Percentiles rank a stretch among this genome's conserved stretches.
phyloP scores from a whole-genome alignment of 768 basidiomycete genomes.

The Xanthoconium stramineum region DNA sequence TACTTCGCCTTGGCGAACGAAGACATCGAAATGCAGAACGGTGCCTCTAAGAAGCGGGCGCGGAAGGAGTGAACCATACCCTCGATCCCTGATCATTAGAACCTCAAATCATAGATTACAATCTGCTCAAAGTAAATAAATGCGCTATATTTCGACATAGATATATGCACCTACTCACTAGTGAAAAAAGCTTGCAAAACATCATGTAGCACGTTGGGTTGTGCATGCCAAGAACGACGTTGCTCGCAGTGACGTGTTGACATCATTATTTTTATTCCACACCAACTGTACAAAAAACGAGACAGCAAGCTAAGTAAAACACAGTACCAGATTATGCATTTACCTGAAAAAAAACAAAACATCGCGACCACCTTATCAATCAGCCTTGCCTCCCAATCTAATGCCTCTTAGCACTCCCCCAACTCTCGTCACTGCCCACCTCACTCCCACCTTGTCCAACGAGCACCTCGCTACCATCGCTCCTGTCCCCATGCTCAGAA shows the following conservation, averaged over 20 bases:
- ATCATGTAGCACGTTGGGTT: too few species aligned
- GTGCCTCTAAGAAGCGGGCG: slow-evolving; percentile 52
- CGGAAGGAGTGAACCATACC: slow-evolving; percentile 38
- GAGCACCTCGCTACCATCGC: slow-evolving; percentile 21
- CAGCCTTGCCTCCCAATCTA: background rate
- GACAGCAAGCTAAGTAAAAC: background rate
- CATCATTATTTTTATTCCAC: background rate
- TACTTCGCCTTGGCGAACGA: slow-evolving; percentile 52
- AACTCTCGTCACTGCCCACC: slow-evolving; percentile 22
- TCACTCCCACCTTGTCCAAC: slow-evolving; percentile 18
- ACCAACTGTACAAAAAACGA: background rate
- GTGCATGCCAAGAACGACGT: too few species aligned
- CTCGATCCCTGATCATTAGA: background rate
- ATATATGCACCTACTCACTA: background rate
- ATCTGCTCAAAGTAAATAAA: background rate
- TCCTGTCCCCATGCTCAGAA: slow-evolving; percentile 7
- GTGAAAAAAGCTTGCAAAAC: background rate
- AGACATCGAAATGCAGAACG: slow-evolving; percentile 35
- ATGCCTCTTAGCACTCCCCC: slow-evolving; percentile 24
- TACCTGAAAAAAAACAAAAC: background rate
- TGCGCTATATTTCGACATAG: background rate
- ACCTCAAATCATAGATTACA: background rate
- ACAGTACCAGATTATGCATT: background rate
- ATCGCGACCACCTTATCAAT: background rate
- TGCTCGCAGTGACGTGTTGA: background rate